Percentiles rank a stretch among this genome's conserved stretches.
These are phyloP conservation scores for Apiospora hydei DNA, from an alignment of 2,329 filamentous ascomycete species.

Conservation along the genomic window DNA sequence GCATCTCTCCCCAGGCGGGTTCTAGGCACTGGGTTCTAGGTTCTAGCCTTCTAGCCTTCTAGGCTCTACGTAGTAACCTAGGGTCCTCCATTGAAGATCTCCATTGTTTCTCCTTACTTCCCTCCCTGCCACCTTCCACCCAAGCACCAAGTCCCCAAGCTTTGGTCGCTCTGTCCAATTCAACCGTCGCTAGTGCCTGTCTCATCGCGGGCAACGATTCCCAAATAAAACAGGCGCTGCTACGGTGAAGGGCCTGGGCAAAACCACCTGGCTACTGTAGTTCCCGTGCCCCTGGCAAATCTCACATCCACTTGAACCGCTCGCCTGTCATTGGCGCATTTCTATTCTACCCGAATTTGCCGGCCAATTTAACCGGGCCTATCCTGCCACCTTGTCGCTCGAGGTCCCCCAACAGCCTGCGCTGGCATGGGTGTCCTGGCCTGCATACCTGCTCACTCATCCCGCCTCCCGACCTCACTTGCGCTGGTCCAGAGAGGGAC, in stretches of 20 bases:
- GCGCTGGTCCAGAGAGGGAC: too few species aligned
- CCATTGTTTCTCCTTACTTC: neutral
- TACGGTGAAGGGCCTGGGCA: neutral
- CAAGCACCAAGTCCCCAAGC: neutral
- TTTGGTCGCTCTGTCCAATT: neutral
- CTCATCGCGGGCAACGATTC: neutral
- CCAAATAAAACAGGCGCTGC: neutral
- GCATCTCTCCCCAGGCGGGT: neutral
- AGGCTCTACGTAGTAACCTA: too few species aligned
- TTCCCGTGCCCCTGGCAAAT: slow-evolving; percentile 20
- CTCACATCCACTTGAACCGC: neutral
- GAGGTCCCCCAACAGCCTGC: neutral
- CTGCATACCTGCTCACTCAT: neutral
- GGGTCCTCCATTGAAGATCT: neutral
- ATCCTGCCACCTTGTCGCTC: neutral
- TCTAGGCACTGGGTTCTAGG: neutral
- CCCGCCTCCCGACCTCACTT: neutral
- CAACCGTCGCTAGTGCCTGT: neutral
- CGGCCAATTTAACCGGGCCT: slow-evolving; percentile 22
- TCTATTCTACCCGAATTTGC: slow-evolving; percentile 22
- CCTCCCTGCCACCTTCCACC: neutral
- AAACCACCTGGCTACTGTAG: neutral
- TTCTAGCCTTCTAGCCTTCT: neutral
- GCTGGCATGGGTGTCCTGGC: neutral
- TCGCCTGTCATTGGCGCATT: slow-evolving; percentile 15